Evolutionary conservation across 1,139 yeast species (phyloP), one percentile per base, ranked within the genome.

Genomic region (Kluyveromyces sp.): DNA sequence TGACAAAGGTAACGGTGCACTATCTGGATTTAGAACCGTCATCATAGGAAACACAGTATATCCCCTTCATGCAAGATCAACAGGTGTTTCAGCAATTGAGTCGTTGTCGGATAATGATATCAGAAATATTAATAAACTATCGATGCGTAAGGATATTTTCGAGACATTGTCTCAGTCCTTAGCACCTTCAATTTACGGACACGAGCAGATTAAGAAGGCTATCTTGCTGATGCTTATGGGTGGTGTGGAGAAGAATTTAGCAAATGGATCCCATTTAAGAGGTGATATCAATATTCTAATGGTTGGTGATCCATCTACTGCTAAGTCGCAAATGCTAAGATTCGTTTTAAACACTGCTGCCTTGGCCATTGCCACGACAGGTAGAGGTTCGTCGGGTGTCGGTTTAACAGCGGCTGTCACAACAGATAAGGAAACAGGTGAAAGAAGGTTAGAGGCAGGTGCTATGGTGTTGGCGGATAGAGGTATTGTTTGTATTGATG

Each of bases 291-390:
- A 92, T 62, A 75, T 92, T 49, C 73, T 92, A 46, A 86, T 92
- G 96, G 97, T 92, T 37, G 99, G 99, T 69, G 99, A 92, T 66
- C 99, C 99, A 4, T 89, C 97, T 4, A 92, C 98, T 10, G 98
- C 98, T 34, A 92, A 92, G 65, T 90, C 97, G 3, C 98, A 92
- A 69, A 83, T 92, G 71, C 76, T 92, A 52, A 76, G 98, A 56
- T 92, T 92, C 64, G 97, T 94, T 25, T 73, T 92, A 52, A 92
- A 92, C 64, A 92, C 97, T 0, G 98, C 98, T 0, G 75, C 95
- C 2, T 73, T 92, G 57, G 98, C 98, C 2, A 90, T 92, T 58
- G 97, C 98, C 29, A 94, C 99, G 1, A 94, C 99, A 1, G 99
- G 99, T 72, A 81, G 96, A 66, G 99, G 98, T 50, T 90, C 97